These are phyloP conservation scores for Lipomyces anomalus DNA, from an alignment of 805 yeast species.

Conservation along the genomic window DNA sequence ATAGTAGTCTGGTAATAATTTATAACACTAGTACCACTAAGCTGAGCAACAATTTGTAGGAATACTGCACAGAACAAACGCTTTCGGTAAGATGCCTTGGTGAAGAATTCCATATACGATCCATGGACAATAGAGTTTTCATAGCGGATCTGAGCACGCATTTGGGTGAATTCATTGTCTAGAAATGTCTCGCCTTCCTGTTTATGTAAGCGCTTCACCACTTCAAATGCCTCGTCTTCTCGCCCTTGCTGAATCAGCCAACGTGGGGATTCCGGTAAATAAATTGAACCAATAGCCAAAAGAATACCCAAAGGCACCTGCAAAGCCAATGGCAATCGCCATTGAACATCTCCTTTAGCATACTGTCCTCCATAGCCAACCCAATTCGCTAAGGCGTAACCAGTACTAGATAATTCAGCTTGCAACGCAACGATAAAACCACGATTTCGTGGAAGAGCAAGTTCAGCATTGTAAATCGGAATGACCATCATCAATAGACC, in stretches of 20 bases:
- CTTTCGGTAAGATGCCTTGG: slow-evolving; percentile 1
- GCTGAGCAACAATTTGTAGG: slow-evolving; percentile 25
- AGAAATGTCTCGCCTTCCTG: slow-evolving; percentile 37
- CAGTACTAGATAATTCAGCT: slow-evolving; percentile 28
- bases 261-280: slow-evolving; percentile 51
- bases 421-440: slow-evolving; percentile 22
- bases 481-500: slow-evolving; percentile 48
- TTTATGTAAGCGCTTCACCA: slow-evolving; percentile 25
- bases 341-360: slow-evolving; percentile 39
- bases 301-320: slow-evolving; percentile 47
- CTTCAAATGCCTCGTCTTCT: slow-evolving; percentile 26
- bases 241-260: slow-evolving; percentile 34
- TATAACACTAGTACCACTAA: slow-evolving; percentile 43
- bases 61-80: slow-evolving; percentile 1
- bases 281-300: slow-evolving; percentile 38
- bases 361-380: slow-evolving; percentile 39
- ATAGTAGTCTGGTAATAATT: slow-evolving; percentile 44
- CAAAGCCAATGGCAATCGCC: slow-evolving; percentile 44
- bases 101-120: slow-evolving; percentile 9
- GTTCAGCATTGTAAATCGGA: slow-evolving; percentile 31
- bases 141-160: background rate
- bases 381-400: slow-evolving; percentile 30
- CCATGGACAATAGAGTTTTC: too few species aligned
- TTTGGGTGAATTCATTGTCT: background rate
- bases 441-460: slow-evolving; percentile 21